Evolutionary conservation across 2,329 filamentous ascomycete genomes (phyloP).

Genomic region (Pseudogymnoascus sp.): DNA sequence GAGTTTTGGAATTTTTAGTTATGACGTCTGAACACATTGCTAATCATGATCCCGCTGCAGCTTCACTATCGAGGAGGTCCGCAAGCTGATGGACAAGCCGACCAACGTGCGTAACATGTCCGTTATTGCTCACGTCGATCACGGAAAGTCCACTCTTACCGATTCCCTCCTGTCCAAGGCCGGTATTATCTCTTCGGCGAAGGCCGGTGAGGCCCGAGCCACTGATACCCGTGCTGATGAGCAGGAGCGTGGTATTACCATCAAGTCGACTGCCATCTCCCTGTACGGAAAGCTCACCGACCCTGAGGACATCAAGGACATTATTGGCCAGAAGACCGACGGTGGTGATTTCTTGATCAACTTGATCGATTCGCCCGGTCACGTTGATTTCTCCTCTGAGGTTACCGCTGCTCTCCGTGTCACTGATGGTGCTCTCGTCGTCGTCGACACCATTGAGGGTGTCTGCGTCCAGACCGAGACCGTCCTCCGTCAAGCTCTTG

Average conservation of each 20-base stretch:
- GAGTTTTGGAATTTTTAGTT: not conserved
- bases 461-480: constrained; percentile 99
- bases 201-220: constrained; percentile 91
- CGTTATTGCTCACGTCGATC: constrained; percentile 99
- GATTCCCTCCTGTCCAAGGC: constrained; percentile 98
- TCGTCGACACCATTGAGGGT: constrained; percentile 99
- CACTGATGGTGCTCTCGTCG: constrained; percentile 97
- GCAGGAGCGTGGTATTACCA: constrained; percentile 99
- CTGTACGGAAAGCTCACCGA: constrained; percentile 80
- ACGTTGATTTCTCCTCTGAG: constrained; percentile 99
- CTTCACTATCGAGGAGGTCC: constrained; percentile 97
- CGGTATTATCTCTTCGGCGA: constrained; percentile 97
- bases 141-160: constrained; percentile 99
- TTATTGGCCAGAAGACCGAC: constrained; percentile 75
- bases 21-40: constrained; percentile 23
- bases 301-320: constrained; percentile 87
- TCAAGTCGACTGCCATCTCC: constrained; percentile 99
- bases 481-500: constrained; percentile 95
- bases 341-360: constrained; percentile 99
- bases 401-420: constrained; percentile 99
- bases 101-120: constrained; percentile 89
- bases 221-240: constrained; percentile 97
- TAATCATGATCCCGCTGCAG: constrained; percentile 50
- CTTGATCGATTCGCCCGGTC: constrained; percentile 98
- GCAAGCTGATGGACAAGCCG: constrained; percentile 70